phyloP scores from a whole-genome alignment of 768 basidiomycete species.

The Tubosaeta brunneosetosa region DNA sequence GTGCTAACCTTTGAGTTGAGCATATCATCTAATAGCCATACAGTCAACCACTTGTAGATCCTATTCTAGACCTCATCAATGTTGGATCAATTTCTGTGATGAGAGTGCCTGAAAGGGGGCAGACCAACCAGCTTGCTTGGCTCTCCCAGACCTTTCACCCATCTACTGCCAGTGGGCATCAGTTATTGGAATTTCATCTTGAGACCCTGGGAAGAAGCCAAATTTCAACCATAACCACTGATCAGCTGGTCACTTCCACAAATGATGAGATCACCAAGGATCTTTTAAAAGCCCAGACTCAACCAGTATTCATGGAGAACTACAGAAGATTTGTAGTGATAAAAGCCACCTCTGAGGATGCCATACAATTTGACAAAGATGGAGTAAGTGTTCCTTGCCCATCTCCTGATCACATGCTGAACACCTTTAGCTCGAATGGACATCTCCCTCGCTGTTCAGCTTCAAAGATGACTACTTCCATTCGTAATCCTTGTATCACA shows the following conservation, averaged over 20 bases:
- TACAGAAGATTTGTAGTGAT: slow-evolving; percentile 68
- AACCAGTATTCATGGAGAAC: slow-evolving; percentile 56
- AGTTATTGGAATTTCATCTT: slow-evolving; percentile 40
- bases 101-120: slow-evolving; percentile 41
- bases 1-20: neutral
- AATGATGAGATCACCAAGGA: slow-evolving; percentile 47
- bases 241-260: slow-evolving; percentile 35
- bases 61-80: slow-evolving; percentile 35
- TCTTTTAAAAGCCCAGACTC: slow-evolving; percentile 50
- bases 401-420: neutral
- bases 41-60: slow-evolving; percentile 14
- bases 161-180: slow-evolving; percentile 27
- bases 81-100: slow-evolving; percentile 54
- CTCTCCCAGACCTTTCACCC: slow-evolving; percentile 20
- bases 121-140: slow-evolving; percentile 21
- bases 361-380: slow-evolving; percentile 26
- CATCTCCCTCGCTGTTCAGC: slow-evolving; percentile 40
- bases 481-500: neutral
- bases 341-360: slow-evolving; percentile 33
- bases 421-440: slow-evolving; percentile 54
- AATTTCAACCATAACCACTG: slow-evolving; percentile 30
- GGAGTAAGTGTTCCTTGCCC: slow-evolving; percentile 40
- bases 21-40: neutral
- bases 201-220: slow-evolving; percentile 11
- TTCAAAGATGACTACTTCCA: slow-evolving; percentile 57